Conservation (phyloP, 1,139 yeast genomes). For the Scheffersomyces lignicola region DNA sequence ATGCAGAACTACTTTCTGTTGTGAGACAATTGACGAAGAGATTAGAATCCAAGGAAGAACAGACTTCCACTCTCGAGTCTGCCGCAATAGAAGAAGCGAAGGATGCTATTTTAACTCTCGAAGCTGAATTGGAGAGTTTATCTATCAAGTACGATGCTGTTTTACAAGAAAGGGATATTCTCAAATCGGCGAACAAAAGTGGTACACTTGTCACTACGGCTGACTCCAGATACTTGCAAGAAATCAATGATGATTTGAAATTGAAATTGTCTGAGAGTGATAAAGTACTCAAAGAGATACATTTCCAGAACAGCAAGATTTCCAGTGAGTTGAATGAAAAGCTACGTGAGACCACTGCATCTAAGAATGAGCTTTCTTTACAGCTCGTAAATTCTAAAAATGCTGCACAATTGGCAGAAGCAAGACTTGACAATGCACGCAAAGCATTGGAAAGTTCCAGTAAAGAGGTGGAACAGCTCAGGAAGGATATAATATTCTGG, state of each 20-base stretch:
- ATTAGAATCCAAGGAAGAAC: constrained; percentile 56
- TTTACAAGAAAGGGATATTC: constrained; percentile 65
- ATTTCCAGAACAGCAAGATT: constrained; percentile 24
- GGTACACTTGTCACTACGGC: constrained; percentile 10
- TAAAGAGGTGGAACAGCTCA: constrained; percentile 50
- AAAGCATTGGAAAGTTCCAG: constrained; percentile 44
- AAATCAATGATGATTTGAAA: constrained; percentile 28
- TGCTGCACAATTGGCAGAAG: constrained; percentile 34
- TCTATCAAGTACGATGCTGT: constrained; percentile 54
- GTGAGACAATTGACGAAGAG: constrained; percentile 69
- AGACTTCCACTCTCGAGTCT: constrained; percentile 49
- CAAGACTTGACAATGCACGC: constrained; percentile 30
- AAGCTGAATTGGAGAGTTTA: constrained; percentile 57
- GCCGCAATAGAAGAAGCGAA: constrained; percentile 71
- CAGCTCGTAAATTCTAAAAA: constrained; percentile 32
- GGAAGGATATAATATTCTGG: constrained; percentile 45
- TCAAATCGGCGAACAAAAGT: constrained; percentile 36
- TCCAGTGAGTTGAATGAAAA: constrained; percentile 28
- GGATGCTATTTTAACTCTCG: constrained; percentile 67
- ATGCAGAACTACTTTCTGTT: constrained; percentile 66
- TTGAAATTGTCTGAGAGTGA: constrained; percentile 30
- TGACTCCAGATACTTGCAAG: constrained; percentile 27
- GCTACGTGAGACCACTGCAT: constrained; percentile 23
- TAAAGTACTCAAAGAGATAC: constrained; percentile 28
- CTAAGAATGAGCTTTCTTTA: constrained; percentile 33